Evolutionary conservation across 768 basidiomycete species (phyloP).

Genomic region (Tulasnella calospora): DNA sequence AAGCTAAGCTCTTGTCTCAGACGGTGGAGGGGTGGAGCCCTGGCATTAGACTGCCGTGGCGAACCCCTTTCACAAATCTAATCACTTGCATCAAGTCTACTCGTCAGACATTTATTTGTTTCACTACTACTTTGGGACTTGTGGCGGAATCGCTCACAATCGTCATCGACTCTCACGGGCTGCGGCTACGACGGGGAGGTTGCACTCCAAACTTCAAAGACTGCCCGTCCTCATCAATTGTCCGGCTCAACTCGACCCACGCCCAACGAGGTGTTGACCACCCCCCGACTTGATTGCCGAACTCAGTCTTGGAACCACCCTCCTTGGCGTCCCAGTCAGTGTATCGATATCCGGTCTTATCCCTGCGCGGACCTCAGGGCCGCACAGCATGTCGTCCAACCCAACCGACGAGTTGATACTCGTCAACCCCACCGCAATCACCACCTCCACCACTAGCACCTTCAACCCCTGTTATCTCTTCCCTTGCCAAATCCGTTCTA

Average conservation of each 20-base stretch:
- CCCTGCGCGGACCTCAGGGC: background rate
- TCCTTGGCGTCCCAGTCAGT: background rate
- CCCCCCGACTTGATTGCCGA: background rate
- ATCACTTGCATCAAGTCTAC: background rate
- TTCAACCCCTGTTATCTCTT: conserved; percentile 18
- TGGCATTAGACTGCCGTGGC: too few species aligned
- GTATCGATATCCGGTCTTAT: background rate
- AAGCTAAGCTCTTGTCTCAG: background rate
- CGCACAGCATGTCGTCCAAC: background rate
- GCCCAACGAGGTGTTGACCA: background rate
- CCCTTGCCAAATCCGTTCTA: conserved; percentile 9
- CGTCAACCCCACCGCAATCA: background rate
- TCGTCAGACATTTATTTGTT: background rate
- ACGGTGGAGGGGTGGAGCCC: too few species aligned
- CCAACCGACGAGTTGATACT: background rate
- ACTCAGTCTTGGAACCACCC: background rate
- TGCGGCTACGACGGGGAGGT: too few species aligned
- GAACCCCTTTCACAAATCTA: background rate
- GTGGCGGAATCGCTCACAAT: background rate
- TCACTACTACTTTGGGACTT: background rate
- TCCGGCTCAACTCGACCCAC: background rate
- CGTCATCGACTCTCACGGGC: conserved; percentile 3
- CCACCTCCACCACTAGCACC: background rate
- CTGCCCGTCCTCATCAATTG: background rate
- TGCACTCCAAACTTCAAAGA: background rate